phyloP scores from a whole-genome alignment of 78 protist species.

The Monocercomonoides exilis region DNA sequence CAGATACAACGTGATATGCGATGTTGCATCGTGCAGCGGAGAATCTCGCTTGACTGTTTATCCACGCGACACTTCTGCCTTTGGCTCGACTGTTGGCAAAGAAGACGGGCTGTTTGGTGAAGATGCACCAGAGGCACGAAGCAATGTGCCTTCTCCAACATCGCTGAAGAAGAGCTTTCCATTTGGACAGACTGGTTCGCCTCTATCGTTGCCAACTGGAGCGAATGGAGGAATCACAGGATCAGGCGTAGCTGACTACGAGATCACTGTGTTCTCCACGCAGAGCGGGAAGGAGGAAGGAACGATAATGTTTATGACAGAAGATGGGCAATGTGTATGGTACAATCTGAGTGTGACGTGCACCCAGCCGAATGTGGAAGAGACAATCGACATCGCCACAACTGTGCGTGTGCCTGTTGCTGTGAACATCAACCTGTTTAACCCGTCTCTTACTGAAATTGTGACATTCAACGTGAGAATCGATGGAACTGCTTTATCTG shows the following conservation, averaged over 20 bases:
- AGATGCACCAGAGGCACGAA: not conserved
- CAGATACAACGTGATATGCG: not conserved
- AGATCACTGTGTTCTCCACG: not conserved
- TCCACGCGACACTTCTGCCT: not conserved
- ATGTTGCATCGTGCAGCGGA: not conserved
- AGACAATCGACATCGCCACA: not conserved
- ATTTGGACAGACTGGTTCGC: not conserved
- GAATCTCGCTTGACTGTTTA: not conserved
- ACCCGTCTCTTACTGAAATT: not conserved
- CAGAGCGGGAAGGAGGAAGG: conserved; percentile 23
- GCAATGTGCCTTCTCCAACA: not conserved
- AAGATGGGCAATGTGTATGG: conserved; percentile 46
- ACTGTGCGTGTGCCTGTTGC: conserved; percentile 18
- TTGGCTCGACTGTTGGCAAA: not conserved
- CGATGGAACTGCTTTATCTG: not conserved
- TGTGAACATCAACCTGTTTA: not conserved
- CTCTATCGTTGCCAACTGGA: not conserved
- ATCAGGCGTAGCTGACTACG: not conserved
- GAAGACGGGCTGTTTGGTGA: too few relatives aligned
- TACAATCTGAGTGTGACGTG: conserved; percentile 39
- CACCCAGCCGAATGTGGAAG: conserved; percentile 37
- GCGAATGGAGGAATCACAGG: not conserved
- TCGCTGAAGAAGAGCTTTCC: not conserved
- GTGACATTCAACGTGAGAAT: not conserved
- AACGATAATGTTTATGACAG: conserved; percentile 41